These are phyloP conservation scores for Flaveria floridana DNA, from an alignment of 140 eudicot genomes.

Conservation along the genomic window DNA sequence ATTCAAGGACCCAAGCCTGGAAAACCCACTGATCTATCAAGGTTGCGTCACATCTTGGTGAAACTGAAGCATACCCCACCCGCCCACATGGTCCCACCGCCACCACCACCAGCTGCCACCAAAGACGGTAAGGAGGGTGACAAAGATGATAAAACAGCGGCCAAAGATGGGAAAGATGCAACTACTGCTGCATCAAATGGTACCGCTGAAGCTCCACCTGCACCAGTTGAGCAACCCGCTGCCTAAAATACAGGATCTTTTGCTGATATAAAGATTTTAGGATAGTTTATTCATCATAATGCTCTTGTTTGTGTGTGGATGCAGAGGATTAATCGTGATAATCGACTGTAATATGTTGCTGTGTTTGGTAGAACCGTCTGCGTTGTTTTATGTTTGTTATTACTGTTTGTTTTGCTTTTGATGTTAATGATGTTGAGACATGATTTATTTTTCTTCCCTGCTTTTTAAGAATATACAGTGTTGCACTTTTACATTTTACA, in stretches of 20 bases:
- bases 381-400: conserved; percentile 30
- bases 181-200: conserved; percentile 32
- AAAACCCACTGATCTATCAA: conserved; percentile 93
- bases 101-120: conserved; percentile 59
- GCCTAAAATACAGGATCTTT: conserved; percentile 25
- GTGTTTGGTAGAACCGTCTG: conserved; percentile 25
- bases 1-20: conserved; percentile 99
- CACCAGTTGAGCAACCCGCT: conserved; percentile 42
- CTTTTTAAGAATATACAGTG: background rate
- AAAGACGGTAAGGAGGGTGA: conserved; percentile 54
- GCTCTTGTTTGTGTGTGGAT: conserved; percentile 11
- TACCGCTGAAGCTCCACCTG: conserved; percentile 40
- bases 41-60: conserved; percentile 84
- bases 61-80: conserved; percentile 94
- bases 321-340: conserved; percentile 29
- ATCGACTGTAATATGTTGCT: conserved; percentile 30
- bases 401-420: conserved; percentile 34
- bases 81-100: conserved; percentile 86
- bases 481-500: background rate
- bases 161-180: conserved; percentile 50
- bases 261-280: conserved; percentile 27
- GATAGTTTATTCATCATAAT: conserved; percentile 32
- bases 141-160: conserved; percentile 41
- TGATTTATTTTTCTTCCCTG: background rate
- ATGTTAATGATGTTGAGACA: conserved; percentile 25